A percentile compares a stretch with the other conserved stretches of the same genome.
Evolutionary conservation across 176 grass and related monocot genomes (phyloP).

Genomic region (Poa pratensis): DNA sequence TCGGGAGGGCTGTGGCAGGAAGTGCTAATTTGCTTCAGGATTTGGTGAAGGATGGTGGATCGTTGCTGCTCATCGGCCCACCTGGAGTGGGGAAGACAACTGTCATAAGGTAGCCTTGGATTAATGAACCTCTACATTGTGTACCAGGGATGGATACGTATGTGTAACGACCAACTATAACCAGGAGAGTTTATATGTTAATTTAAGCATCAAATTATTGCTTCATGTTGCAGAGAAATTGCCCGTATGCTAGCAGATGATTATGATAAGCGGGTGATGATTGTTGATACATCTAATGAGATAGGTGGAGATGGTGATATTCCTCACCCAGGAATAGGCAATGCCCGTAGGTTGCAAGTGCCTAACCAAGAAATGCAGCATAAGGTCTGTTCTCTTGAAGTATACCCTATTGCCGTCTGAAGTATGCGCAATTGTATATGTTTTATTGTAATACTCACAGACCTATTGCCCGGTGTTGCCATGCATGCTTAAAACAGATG

Average conservation of each 20-base stretch:
- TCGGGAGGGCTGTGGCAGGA: slow-evolving; percentile 75
- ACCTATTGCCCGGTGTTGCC: background rate
- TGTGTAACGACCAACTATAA: background rate
- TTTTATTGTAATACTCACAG: background rate
- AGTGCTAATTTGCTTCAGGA: slow-evolving; percentile 86
- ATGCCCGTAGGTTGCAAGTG: slow-evolving; percentile 89
- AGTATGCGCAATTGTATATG: background rate
- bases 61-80: slow-evolving; percentile 82
- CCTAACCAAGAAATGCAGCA: slow-evolving; percentile 84
- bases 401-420: background rate
- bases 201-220: background rate
- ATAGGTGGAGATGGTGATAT: slow-evolving; percentile 96
- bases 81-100: slow-evolving; percentile 90
- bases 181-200: background rate
- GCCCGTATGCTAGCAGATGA: slow-evolving; percentile 86
- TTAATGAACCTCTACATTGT: too few relatives aligned
- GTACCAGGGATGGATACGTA: background rate
- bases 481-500: background rate
- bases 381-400: slow-evolving; percentile 58
- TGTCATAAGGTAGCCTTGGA: slow-evolving; percentile 72
- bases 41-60: slow-evolving; percentile 81
- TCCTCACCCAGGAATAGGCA: slow-evolving; percentile 82
- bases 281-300: slow-evolving; percentile 97
- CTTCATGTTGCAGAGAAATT: slow-evolving; percentile 72
- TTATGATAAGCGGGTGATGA: slow-evolving; percentile 83